These are phyloP conservation scores for Phytopythium aichiense DNA, from an alignment of 352 stramenopile species.

Conservation along the genomic window DNA sequence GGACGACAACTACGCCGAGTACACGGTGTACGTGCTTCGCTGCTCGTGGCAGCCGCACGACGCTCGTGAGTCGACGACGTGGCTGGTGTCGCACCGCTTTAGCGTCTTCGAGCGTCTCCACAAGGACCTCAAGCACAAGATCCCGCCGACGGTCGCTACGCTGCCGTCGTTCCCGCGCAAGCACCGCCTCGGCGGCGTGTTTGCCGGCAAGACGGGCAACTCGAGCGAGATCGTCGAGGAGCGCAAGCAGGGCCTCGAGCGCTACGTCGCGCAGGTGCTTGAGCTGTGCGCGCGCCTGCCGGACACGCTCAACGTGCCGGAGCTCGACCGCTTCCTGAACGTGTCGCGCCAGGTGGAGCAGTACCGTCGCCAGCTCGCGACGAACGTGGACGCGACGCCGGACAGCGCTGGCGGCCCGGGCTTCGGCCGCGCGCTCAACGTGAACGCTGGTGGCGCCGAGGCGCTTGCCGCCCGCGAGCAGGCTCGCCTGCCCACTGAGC, in stretches of 20 bases:
- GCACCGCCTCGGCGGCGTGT: conserved; percentile 79
- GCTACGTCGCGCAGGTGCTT: conserved; percentile 79
- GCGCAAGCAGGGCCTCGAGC: conserved; percentile 76
- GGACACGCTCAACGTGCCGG: conserved; percentile 74
- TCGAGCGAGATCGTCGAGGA: conserved; percentile 85
- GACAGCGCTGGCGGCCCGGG: conserved; percentile 18
- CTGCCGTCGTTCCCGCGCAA: conserved; percentile 78
- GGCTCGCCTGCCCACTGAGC: conserved; percentile 70
- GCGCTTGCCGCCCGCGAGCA: conserved; percentile 76
- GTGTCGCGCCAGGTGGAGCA: conserved; percentile 84
- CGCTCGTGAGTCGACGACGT: conserved; percentile 39
- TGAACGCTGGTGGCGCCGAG: conserved; percentile 69
- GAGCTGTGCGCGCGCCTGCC: conserved; percentile 79
- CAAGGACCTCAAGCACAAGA: conserved; percentile 77
- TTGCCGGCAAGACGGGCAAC: conserved; percentile 83
- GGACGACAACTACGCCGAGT: conserved; percentile 88
- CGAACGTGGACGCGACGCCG: conserved; percentile 14
- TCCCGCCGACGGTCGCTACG: conserved; percentile 52
- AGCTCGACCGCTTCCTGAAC: conserved; percentile 85
- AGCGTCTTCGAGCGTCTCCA: conserved; percentile 68
- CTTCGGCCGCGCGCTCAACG: conserved; percentile 45
- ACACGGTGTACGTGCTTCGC: conserved; percentile 86
- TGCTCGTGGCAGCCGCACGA: conserved; percentile 82
- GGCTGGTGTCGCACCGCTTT: conserved; percentile 72
- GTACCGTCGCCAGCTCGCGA: conserved; percentile 66